These are phyloP conservation scores for Aspergillus sp. DNA, from an alignment of 2,329 filamentous ascomycete genomes.

Conservation along the genomic window DNA sequence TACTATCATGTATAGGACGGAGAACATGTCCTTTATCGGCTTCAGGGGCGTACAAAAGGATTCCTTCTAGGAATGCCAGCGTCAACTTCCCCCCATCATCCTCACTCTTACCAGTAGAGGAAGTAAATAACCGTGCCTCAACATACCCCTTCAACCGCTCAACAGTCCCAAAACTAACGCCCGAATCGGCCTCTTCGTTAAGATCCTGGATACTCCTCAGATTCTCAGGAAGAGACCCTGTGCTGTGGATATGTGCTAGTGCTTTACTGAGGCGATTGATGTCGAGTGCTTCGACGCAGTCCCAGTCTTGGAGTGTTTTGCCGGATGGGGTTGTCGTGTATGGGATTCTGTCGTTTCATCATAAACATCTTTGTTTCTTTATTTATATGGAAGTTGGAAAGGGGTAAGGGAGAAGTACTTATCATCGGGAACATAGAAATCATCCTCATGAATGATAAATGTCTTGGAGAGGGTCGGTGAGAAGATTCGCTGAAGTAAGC, in stretches of 20 bases:
- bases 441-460: conserved; percentile 89
- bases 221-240: conserved; percentile 51
- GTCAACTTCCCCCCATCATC: conserved; percentile 17
- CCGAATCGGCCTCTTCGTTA: conserved; percentile 45
- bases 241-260: conserved; percentile 61
- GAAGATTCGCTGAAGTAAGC: conserved; percentile 76
- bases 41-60: conserved; percentile 61
- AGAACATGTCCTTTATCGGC: conserved; percentile 19
- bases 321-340: conserved; percentile 43
- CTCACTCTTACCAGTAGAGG: background rate
- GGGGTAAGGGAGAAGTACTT: conserved; percentile 45
- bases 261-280: conserved; percentile 61
- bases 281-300: conserved; percentile 73
- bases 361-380: background rate
- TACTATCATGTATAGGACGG: conserved; percentile 23
- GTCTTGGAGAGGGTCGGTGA: conserved; percentile 35
- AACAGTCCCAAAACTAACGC: conserved; percentile 23
- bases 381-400: background rate
- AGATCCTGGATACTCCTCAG: conserved; percentile 53
- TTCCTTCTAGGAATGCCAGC: conserved; percentile 78
- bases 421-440: conserved; percentile 81
- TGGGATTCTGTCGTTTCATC: conserved; percentile 32
- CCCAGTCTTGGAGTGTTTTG: conserved; percentile 73
- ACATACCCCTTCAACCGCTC: conserved; percentile 20
- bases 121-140: conserved; percentile 9